Evolutionary conservation across 768 basidiomycete species (phyloP).

Genomic region (Boletus barrowsii): DNA sequence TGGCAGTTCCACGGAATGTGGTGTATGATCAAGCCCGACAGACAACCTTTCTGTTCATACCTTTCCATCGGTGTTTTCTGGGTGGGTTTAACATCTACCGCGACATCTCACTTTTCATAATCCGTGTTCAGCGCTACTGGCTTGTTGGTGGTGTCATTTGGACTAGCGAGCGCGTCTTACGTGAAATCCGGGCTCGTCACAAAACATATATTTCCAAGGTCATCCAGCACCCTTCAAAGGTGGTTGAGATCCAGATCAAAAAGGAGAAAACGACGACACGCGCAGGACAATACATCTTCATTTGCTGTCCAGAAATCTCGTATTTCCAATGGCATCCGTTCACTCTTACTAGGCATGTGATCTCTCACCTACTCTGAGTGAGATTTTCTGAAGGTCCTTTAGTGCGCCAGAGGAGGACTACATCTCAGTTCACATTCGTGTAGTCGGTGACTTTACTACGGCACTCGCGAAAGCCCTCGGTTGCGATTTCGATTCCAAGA

Average conservation of each 20-base stretch:
- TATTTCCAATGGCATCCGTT: conserved; percentile 99
- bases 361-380: neutral
- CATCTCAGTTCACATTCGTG: conserved; percentile 89
- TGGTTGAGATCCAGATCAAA: conserved; percentile 96
- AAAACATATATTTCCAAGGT: conserved; percentile 92
- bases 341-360: conserved; percentile 73
- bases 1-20: conserved; percentile 98
- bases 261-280: conserved; percentile 84
- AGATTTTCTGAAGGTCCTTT: neutral
- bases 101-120: conserved; percentile 4
- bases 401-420: conserved; percentile 96
- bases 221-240: conserved; percentile 91
- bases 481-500: conserved; percentile 68
- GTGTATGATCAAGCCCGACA: conserved; percentile 93
- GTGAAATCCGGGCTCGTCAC: conserved; percentile 89
- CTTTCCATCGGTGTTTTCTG: conserved; percentile 92
- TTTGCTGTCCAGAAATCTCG: conserved; percentile 86
- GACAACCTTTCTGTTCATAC: conserved; percentile 82
- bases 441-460: conserved; percentile 89
- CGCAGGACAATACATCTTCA: conserved; percentile 92
- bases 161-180: conserved; percentile 84
- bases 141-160: conserved; percentile 82
- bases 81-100: conserved; percentile 46
- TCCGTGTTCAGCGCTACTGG: conserved; percentile 72
- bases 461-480: conserved; percentile 80